Percentiles rank a stretch among this genome's conserved stretches.
Evolutionary conservation across 2,329 filamentous ascomycete genomes (phyloP).

Genomic region (Helotiales sp.): DNA sequence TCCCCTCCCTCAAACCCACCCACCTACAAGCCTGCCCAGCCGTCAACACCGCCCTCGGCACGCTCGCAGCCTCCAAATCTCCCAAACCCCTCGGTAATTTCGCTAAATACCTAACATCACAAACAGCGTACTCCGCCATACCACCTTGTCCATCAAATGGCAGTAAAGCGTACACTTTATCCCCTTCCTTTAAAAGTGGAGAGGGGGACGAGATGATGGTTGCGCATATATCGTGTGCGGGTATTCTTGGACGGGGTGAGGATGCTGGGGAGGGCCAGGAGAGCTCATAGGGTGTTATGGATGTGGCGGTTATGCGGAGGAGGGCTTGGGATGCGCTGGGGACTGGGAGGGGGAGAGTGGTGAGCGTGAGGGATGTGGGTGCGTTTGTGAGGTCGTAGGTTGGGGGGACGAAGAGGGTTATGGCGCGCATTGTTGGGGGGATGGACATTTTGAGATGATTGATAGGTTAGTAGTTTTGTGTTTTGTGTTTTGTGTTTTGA

Average conservation of each 20-base stretch:
- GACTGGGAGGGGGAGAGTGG: background rate
- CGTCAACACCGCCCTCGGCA: constrained; percentile 24
- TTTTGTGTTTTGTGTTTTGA: background rate
- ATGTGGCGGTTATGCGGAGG: constrained; percentile 18
- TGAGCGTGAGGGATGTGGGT: constrained; percentile 4
- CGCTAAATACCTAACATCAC: constrained; percentile 9
- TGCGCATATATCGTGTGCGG: constrained; percentile 23
- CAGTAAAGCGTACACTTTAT: constrained; percentile 20
- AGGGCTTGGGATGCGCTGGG: constrained; percentile 18
- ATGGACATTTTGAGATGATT: background rate
- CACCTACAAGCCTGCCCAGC: constrained; percentile 15
- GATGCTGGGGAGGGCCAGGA: constrained; percentile 15
- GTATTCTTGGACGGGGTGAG: constrained; percentile 11
- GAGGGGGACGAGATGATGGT: constrained; percentile 15
- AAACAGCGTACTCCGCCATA: constrained; percentile 24
- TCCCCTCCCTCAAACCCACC: constrained; percentile 10
- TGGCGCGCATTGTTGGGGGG: constrained; percentile 18
- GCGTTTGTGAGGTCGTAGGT: constrained; percentile 15
- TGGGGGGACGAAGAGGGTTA: constrained; percentile 9
- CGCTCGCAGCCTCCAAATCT: constrained; percentile 22
- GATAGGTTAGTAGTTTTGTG: background rate
- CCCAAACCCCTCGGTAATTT: constrained; percentile 16
- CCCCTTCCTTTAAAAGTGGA: constrained; percentile 6
- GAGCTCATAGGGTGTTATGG: constrained; percentile 27
- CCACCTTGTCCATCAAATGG: constrained; percentile 19